Evolutionary conservation across 1,284 basidiomycete species (phyloP).

Genomic region (Singerocomus inundabilis): DNA sequence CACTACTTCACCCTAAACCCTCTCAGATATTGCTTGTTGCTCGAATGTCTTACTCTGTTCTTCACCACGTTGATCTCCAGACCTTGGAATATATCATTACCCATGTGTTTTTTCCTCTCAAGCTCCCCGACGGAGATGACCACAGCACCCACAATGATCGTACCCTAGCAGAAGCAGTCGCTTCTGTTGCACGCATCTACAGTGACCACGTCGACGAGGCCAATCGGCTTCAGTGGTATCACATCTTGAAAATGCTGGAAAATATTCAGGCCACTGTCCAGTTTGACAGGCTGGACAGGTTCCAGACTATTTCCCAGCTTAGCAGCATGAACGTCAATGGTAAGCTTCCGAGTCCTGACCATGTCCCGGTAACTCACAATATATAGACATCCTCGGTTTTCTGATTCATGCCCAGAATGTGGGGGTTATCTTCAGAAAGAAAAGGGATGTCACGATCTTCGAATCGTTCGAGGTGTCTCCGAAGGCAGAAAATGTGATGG

Average conservation of each 20-base stretch:
- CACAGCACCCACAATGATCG: slow-evolving; percentile 8
- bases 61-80: not conserved
- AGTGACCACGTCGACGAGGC: not conserved
- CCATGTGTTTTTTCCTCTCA: slow-evolving; percentile 10
- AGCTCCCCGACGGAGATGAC: slow-evolving; percentile 24
- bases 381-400: slow-evolving; percentile 25
- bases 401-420: slow-evolving; percentile 39
- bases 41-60: slow-evolving; percentile 6
- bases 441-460: slow-evolving; percentile 21
- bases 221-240: slow-evolving; percentile 9
- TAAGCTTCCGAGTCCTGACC: not conserved
- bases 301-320: slow-evolving; percentile 11
- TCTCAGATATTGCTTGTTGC: not conserved
- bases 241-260: slow-evolving; percentile 19
- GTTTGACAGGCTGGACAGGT: slow-evolving; percentile 7
- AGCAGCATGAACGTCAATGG: slow-evolving; percentile 17
- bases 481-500: slow-evolving; percentile 24
- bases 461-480: slow-evolving; percentile 38
- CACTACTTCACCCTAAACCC: not conserved
- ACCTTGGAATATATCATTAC: slow-evolving; percentile 1
- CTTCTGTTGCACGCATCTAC: slow-evolving; percentile 1
- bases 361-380: not conserved
- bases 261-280: slow-evolving; percentile 12
- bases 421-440: slow-evolving; percentile 34
- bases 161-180: slow-evolving; percentile 9